Conservation (phyloP, 306 rosid species). For the Psophocarpus tetragonolobus region DNA sequence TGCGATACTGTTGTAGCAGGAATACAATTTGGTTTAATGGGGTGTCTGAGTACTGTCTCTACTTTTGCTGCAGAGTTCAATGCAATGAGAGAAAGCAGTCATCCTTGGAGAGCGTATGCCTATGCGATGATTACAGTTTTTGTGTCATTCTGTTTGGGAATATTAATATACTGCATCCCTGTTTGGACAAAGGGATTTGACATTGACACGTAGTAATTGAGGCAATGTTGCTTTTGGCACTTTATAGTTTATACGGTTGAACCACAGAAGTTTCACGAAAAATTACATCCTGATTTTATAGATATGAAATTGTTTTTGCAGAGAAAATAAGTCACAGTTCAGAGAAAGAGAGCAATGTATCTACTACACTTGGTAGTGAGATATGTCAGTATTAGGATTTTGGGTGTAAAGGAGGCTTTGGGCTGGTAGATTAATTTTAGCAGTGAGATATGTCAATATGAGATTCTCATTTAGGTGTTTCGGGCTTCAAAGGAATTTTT, state of each 20-base stretch:
- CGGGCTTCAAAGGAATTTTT: no score
- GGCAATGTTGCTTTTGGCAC: neutral
- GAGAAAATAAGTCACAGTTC: neutral
- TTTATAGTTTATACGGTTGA: neutral
- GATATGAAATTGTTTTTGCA: neutral
- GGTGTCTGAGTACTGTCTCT: slow-evolving; percentile 89
- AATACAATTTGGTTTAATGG: slow-evolving; percentile 69
- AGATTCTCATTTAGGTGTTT: no score
- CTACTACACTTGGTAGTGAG: neutral
- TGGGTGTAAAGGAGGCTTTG: neutral
- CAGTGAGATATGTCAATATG: no score
- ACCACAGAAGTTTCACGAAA: neutral
- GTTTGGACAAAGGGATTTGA: slow-evolving; percentile 62
- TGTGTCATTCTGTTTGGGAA: slow-evolving; percentile 61
- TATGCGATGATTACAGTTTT: slow-evolving; percentile 63
- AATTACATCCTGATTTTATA: neutral
- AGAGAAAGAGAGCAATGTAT: neutral
- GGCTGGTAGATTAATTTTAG: no score
- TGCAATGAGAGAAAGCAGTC: slow-evolving; percentile 70
- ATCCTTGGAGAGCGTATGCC: slow-evolving; percentile 73
- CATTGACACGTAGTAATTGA: slow-evolving; percentile 19
- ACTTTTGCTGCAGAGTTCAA: slow-evolving; percentile 85
- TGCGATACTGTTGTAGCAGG: slow-evolving; percentile 62
- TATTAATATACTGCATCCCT: slow-evolving; percentile 65
- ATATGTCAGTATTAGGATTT: neutral